Conservation (phyloP, 139 green algal genomes). For the Auxenochlorella pyrenoidosa region DNA sequence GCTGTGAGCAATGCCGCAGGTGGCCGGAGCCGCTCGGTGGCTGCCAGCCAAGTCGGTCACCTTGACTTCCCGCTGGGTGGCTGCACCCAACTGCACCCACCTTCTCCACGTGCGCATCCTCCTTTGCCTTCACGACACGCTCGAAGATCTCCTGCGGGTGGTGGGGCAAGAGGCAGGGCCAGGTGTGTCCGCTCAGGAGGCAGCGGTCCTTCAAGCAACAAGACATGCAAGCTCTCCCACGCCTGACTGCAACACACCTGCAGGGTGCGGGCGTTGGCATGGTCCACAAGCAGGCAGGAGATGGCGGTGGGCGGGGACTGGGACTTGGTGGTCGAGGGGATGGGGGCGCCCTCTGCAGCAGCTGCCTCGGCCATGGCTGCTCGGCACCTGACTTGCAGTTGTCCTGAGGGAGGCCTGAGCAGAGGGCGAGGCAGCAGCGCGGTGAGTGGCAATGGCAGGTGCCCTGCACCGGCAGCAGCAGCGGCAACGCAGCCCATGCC, state of each 20-base stretch:
- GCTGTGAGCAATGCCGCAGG: too few species aligned
- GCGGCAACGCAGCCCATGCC: too few species aligned
- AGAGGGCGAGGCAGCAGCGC: not conserved
- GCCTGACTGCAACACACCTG: not conserved
- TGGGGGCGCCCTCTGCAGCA: not conserved
- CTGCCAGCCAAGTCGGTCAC: too few species aligned
- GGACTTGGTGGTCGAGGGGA: not conserved
- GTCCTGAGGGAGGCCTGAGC: not conserved
- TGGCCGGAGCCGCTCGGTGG: too few species aligned
- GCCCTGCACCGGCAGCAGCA: too few species aligned
- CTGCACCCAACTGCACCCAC: not conserved
- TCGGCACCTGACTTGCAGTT: too few species aligned
- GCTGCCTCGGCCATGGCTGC: not conserved
- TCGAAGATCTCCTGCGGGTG: slow-evolving; percentile 7
- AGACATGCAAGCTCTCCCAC: too few species aligned
- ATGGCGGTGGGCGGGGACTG: not conserved
- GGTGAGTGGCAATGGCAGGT: not conserved
- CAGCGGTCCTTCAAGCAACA: too few species aligned
- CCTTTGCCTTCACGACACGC: not conserved
- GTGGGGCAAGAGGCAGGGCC: too few species aligned
- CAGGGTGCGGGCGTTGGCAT: not conserved
- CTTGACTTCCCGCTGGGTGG: too few species aligned
- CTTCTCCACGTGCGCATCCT: slow-evolving; percentile 28
- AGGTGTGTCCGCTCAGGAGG: too few species aligned
- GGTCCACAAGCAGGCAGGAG: slow-evolving; percentile 18